Base-by-base conservation (phyloP, 331 rosid genomes). In the Erythrophleum ivorense region DNA sequence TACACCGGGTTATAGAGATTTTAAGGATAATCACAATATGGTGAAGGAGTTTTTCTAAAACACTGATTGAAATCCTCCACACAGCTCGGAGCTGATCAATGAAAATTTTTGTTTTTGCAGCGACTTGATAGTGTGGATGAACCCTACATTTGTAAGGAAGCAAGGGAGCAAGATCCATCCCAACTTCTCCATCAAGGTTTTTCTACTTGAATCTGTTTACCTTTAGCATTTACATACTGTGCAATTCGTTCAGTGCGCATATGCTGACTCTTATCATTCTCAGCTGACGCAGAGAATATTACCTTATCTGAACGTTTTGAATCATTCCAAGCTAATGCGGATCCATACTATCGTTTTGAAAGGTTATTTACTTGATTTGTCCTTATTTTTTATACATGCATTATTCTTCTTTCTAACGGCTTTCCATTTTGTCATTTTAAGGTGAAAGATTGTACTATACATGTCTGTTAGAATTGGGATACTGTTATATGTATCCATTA, bases 171-270 rank as follows among this genome's bases (percentile, higher is more conserved):
- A 64, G 91, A 84, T 77, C 87, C 88, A 55, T 78, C 72, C 31
- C 85, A 60, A 62, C 75, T 79, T 80, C 81, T 84, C 82, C 94
- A 95, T 84, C 98, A 93, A 89, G 95, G 98, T 94, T 84, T 73
- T 73, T 13, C 33, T 78, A 63, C 80, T 73, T 73, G 64, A 82
- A 55, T 81, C 78, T 75, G 15, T 34, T 63, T 77, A 64, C 18
- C 68, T 65, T 53, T 21, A 19, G 4, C 36, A 21, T 82, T 54
- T 68, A 46, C 41, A 48, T 74, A 45, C 45, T 36, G 24, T 40
- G 52, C 55, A 48, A 49, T 48, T 43, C 54, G 52, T 72, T 34
- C 7, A 31, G 54, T 63, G n/a, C 78, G 36, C 53, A 53, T 58
- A 55, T 50, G 78, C 84, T 85, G 64, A 87, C 71, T 29, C 71